A percentile compares a stretch with the other conserved stretches of the same genome.
Conservation (phyloP, 2,329 filamentous ascomycete genomes). For the Colletotrichum scovillei region DNA sequence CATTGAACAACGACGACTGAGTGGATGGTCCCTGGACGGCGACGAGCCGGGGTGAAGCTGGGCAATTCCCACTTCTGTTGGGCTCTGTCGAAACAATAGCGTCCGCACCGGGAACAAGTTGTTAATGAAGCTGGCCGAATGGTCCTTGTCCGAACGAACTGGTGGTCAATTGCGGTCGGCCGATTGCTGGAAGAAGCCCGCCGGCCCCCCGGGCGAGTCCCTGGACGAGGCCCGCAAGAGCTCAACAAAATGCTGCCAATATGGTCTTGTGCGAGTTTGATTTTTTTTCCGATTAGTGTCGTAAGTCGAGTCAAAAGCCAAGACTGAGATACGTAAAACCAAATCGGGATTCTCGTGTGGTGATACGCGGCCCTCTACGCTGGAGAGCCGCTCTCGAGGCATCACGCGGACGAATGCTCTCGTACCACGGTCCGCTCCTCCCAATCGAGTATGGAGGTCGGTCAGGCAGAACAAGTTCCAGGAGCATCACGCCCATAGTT, state of each 20-base stretch:
- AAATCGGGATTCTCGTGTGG: not conserved
- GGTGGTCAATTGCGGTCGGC: conserved; percentile 1
- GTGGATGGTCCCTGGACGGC: conserved; percentile 5
- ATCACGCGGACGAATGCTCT: conserved; percentile 3
- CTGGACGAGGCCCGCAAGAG: conserved; percentile 18
- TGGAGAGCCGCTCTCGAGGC: not conserved
- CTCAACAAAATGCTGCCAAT: conserved; percentile 26
- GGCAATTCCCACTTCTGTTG: conserved; percentile 31
- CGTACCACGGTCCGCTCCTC: not conserved
- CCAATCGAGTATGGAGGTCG: conserved; percentile 25
- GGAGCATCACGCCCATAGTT: not conserved
- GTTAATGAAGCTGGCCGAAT: conserved; percentile 2
- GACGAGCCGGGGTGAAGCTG: conserved; percentile 15
- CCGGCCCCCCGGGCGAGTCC: not conserved
- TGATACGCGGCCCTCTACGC: not conserved
- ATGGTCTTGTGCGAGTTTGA: not conserved
- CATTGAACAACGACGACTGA: conserved; percentile 18
- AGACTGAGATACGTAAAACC: not conserved
- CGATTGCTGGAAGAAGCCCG: not conserved
- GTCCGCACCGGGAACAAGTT: conserved; percentile 5
- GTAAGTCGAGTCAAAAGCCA: not conserved
- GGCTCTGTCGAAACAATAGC: conserved; percentile 25
- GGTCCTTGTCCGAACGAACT: conserved; percentile 9
- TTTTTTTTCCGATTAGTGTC: not conserved
- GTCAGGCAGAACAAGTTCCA: not conserved